Evolutionary conservation across 805 yeast genomes (phyloP), one percentile per base, ranked within the genome.

Genomic region (Ogataea ganodermae): DNA sequence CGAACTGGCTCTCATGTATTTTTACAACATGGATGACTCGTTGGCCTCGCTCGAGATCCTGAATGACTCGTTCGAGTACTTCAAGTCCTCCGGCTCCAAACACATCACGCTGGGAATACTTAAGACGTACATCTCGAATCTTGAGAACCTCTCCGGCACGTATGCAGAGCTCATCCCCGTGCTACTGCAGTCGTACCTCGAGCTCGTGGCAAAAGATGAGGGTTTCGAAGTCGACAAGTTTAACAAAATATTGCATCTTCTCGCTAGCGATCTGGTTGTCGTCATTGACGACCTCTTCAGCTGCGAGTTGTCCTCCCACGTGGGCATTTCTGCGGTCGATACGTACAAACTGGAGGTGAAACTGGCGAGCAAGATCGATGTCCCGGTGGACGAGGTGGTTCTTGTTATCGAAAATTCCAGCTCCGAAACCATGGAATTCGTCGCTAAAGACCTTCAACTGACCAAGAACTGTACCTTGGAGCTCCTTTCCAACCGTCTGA

Each of bases 81-180:
- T 86, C 58, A 74, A 78, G 6, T 66, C 74, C 16, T 79, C 83
- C 39, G 89, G 90, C 1, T 91, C 97, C 97, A 78, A 78, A 42
- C 65, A 70, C 37, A 79, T 89, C 59, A 87, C 95, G 1, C 74
- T 80, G 5, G 67, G 76, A n/a, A 66, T 92, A 14, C 71, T 89
- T 31, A 81, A 80, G 54, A 70, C 83, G 1, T 89, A 84, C 59
- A 74, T 87, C 23, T 80, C 81, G 32, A 89, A 96, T 57, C 71
- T 90, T 30, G 79, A 79, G 50, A 68, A 76, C 22, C 53, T 65
- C 39, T 59, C 55, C 37, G 54, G 56, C 49, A 48, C 44, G 0
- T 53, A 51, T 30, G 50, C 45, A 13, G 57, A 46, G 27, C 58
- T 46, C 42, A 22, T 55, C 6, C 59, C 58, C 2, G 57, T 68